Evolutionary conservation across 495 filamentous ascomycete species (phyloP), one percentile per base, ranked within the genome.

Genomic region (Penicillium salamii): DNA sequence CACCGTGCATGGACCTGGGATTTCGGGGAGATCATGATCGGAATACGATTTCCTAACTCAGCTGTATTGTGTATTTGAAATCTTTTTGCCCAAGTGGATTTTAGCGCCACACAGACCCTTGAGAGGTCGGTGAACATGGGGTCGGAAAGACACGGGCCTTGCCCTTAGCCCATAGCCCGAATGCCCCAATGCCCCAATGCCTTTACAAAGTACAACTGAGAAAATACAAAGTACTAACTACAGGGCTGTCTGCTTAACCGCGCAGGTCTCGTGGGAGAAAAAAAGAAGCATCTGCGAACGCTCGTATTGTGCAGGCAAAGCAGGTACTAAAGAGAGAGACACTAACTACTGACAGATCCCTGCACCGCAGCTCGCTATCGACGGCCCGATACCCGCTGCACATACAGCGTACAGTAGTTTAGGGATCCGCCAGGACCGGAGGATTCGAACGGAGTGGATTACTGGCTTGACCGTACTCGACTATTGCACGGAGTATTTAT

Each of bases 381-480:
- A 64, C 61, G 61, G 61, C 55, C 61, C 61, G 61, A 64, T 62
- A 64, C 61, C 61, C 61, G 61, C 61, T 59, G 61, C 55, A 51
- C 61, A 57, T 57, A 57, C 47, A 63, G 53, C 56, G 23, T 60
- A 63, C 57, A 63, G 60, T 56, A 59, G 53, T 46, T 46, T 46
- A 46, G 43, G 35, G 52, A 48, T 48, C 46, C 46, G 46, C 46
- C 36, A 29, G 8, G 41, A 43, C 23, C 15, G 7, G 18, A 24
- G n/a, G 31, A 24, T 45, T 45, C 17, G 42, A 15, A 32, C 23
- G 41, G 23, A 29, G 18, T 23, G 23, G 23, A 26, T 26, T 26
- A n/a, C n/a, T n/a, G n/a, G n/a, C n/a, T n/a, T n/a, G n/a, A n/a
- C n/a, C n/a, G n/a, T n/a, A n/a, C n/a, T n/a, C n/a, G n/a, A n/a